phyloP scores from a whole-genome alignment of 805 yeast genomes.

The Saccharomyces paradoxus region DNA sequence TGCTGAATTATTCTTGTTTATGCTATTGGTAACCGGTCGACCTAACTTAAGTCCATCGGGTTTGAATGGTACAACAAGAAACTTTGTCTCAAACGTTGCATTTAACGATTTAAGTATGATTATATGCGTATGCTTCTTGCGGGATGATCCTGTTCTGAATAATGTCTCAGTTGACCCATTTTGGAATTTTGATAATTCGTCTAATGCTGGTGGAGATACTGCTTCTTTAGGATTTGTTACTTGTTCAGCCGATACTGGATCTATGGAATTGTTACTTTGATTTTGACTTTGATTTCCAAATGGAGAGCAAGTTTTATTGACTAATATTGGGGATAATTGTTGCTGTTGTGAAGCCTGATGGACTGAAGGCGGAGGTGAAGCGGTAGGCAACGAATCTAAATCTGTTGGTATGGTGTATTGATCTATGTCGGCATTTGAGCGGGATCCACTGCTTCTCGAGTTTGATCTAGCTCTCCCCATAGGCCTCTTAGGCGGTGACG shows the following conservation, averaged over 20 bases:
- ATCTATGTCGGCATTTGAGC: constrained; percentile 6
- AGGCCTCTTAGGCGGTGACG: background rate
- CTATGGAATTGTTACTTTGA: background rate
- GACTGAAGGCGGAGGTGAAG: background rate
- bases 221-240: background rate
- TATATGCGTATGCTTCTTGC: constrained; percentile 40
- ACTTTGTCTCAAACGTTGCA: constrained; percentile 73
- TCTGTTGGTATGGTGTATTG: constrained; percentile 3
- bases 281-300: background rate
- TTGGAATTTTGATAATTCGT: background rate
- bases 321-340: background rate
- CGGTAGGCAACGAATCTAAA: background rate
- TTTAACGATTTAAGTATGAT: constrained; percentile 72
- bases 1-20: constrained; percentile 34
- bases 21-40: constrained; percentile 61
- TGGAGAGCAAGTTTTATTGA: background rate
- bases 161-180: background rate
- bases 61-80: constrained; percentile 64
- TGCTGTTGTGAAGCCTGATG: background rate
- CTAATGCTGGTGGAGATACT: background rate
- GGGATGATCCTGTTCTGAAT: constrained; percentile 3
- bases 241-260: background rate
- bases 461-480: constrained; percentile 24
- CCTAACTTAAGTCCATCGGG: constrained; percentile 87
- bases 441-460: constrained; percentile 23